Evolutionary conservation across 495 filamentous ascomycete genomes (phyloP).

Genomic region (Cercophora scortea): DNA sequence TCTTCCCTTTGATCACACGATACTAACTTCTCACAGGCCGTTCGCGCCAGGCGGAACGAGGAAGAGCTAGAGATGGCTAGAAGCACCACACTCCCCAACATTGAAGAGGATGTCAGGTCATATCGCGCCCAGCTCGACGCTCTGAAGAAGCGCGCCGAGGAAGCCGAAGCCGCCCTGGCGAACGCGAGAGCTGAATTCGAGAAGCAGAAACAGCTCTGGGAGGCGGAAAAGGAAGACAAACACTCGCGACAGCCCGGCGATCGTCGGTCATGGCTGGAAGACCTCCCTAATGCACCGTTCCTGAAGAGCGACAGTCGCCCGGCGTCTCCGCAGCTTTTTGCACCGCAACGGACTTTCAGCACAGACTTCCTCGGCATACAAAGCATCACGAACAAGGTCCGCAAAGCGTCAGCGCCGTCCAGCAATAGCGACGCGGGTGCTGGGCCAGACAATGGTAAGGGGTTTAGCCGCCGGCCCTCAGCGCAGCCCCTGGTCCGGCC

Average conservation of each 20-base stretch:
- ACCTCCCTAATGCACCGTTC: constrained; percentile 28
- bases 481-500: constrained; percentile 27
- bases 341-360: constrained; percentile 38
- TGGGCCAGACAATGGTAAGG: constrained; percentile 13
- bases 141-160: constrained; percentile 54
- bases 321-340: constrained; percentile 35
- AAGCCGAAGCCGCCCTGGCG: constrained; percentile 54
- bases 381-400: constrained; percentile 29
- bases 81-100: constrained; percentile 49
- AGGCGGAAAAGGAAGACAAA: constrained; percentile 56
- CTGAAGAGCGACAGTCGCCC: constrained; percentile 35
- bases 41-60: constrained; percentile 67
- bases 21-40: constrained; percentile 43
- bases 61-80: constrained; percentile 72
- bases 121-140: constrained; percentile 56
- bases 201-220: constrained; percentile 50
- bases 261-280: constrained; percentile 69
- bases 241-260: constrained; percentile 58
- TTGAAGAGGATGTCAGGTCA: constrained; percentile 47
- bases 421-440: constrained; percentile 34
- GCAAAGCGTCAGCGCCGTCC: constrained; percentile 38
- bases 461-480: constrained; percentile 29
- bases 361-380: constrained; percentile 39
- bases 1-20: background rate
- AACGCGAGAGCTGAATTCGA: constrained; percentile 39